Evolutionary conservation across 768 basidiomycete species (phyloP), one percentile per base, ranked within the genome.

Genomic region (Tulasnella sp.): DNA sequence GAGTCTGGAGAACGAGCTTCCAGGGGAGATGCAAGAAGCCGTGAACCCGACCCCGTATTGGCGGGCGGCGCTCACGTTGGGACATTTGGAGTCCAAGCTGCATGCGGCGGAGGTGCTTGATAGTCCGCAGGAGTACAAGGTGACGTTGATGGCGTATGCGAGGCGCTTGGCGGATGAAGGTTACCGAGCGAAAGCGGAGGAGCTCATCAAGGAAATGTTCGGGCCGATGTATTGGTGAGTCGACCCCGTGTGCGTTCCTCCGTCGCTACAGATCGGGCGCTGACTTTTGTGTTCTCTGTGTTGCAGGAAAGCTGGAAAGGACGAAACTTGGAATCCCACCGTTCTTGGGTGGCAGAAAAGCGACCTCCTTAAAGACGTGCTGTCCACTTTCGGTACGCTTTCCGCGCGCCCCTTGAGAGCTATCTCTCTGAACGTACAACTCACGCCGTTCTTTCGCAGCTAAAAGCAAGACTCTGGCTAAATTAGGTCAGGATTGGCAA

Each of bases 221-320:
- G 95, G 95, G 17, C 95, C 95, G 0, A 82, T 95, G 42, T 96
- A 92, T 80, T 90, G 89, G 95, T 95, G 77, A 73, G 91, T 85
- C 1, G 11, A 69, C 39, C 34, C 36, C 47, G 41, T 7, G 37
- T 14, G 9, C 52, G n/a, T 47, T 67, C 41, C 7, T 42, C 67
- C 6, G 39, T 6, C 22, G 22, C 9, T 34, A 11, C 22, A 52
- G 32, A 72, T 73, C 72, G 47, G 11, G 29, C 41, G 29, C 41
- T 71, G 59, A 74, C 39, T 42, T 19, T 36, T 70, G 41, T 72
- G 69, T 37, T 69, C 40, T 19, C 34, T 70, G 41, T 72, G 69
- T 37, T 69, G n/a, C 77, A 90, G 90, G 87, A 87, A 90, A 39
- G 89, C 90, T 62, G 84, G 85, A 19, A 83, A 85, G 72, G 87